Evolutionary conservation across 495 filamentous ascomycete species (phyloP).

Genomic region (Aspergillus conjunctus): DNA sequence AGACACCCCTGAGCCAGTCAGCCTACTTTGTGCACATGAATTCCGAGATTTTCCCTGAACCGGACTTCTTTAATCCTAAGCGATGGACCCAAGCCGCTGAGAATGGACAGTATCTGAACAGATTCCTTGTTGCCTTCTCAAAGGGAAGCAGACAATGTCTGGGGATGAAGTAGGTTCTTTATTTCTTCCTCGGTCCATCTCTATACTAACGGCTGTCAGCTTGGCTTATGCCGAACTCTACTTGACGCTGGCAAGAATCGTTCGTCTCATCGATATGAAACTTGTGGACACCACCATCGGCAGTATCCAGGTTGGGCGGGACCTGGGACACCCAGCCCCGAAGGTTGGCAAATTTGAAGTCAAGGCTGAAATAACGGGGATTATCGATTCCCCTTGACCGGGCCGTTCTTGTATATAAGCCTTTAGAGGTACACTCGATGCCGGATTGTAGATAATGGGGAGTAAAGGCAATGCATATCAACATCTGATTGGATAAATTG

Average conservation of each 20-base stretch:
- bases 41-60: conserved; percentile 42
- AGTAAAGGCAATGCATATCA: too few species aligned
- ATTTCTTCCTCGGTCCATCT: not conserved
- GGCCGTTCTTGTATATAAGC: not conserved
- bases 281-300: conserved; percentile 1
- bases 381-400: not conserved
- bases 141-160: conserved; percentile 32
- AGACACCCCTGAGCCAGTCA: conserved; percentile 46
- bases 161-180: conserved; percentile 33
- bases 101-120: conserved; percentile 20
- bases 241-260: not conserved
- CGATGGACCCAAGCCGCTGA: conserved; percentile 42
- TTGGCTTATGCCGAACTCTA: conserved; percentile 15
- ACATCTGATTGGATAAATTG: too few species aligned
- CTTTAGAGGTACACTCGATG: not conserved
- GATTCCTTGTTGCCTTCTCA: conserved; percentile 31
- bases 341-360: not conserved
- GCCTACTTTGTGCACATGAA: conserved; percentile 44
- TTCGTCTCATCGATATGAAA: not conserved
- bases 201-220: not conserved
- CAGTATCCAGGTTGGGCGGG: not conserved
- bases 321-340: not conserved
- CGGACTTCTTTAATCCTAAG: conserved; percentile 44
- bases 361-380: not conserved
- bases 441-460: too few species aligned